Conservation (phyloP, 1,284 basidiomycete genomes). For the Malassezia caprae region DNA sequence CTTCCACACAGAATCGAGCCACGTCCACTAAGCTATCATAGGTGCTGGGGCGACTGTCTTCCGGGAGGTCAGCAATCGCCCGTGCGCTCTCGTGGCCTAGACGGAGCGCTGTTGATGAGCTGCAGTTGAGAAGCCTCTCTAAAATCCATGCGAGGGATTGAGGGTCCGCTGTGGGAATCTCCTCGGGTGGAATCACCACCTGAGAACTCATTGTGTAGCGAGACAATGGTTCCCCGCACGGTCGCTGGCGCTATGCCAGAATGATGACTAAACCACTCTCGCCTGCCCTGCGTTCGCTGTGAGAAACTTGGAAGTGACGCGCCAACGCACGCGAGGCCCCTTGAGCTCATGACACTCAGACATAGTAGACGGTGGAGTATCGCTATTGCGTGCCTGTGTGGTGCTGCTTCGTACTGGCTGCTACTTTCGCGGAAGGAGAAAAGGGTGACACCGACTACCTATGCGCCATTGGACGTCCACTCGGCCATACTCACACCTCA, state of each 20-base stretch:
- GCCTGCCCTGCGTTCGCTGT: neutral
- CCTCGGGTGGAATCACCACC: conserved; percentile 14
- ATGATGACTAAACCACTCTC: neutral
- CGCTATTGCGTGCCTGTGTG: neutral
- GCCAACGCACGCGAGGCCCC: neutral
- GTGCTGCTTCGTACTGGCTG: neutral
- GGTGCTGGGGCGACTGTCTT: conserved; percentile 32
- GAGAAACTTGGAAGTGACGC: neutral
- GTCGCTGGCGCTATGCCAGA: neutral
- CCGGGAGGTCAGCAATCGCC: conserved; percentile 37
- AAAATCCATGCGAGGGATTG: conserved; percentile 30
- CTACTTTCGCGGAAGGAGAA: neutral
- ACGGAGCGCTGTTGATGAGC: conserved; percentile 16
- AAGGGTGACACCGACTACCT: neutral
- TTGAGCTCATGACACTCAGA: neutral
- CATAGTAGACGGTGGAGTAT: neutral
- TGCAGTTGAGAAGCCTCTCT: conserved; percentile 24
- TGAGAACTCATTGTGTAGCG: neutral
- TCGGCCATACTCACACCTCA: neutral
- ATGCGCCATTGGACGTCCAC: neutral
- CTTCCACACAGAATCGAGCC: conserved; percentile 44
- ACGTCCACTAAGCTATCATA: conserved; percentile 46
- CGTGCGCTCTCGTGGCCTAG: conserved; percentile 27
- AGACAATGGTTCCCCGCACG: neutral
- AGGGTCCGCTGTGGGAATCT: conserved; percentile 27